phyloP scores from a whole-genome alignment of 768 basidiomycete genomes.

The Mycena galericulata region DNA sequence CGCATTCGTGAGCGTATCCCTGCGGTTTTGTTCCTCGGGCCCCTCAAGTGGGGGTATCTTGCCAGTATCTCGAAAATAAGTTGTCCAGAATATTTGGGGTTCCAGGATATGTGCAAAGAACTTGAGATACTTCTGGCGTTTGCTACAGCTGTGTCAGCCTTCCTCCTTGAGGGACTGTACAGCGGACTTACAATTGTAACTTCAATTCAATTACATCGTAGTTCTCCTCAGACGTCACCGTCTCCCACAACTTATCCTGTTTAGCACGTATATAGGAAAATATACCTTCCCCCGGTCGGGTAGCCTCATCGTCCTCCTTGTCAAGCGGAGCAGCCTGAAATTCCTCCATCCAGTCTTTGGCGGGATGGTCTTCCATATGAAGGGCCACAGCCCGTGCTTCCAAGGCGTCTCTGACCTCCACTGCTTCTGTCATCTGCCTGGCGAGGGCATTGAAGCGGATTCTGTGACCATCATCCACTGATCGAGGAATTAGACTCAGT shows the following conservation, averaged over 20 bases:
- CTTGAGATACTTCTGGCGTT: not conserved
- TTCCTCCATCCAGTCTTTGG: conserved; percentile 6
- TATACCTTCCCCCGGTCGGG: not conserved
- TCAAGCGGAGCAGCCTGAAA: not conserved
- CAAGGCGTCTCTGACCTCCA: conserved; percentile 35
- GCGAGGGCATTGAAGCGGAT: conserved; percentile 43
- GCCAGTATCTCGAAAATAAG: not conserved
- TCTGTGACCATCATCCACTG: conserved; percentile 46
- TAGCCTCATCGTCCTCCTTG: not conserved
- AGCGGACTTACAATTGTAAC: not conserved
- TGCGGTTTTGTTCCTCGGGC: not conserved
- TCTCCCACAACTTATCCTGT: not conserved
- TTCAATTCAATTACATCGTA: not conserved
- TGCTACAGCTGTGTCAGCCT: not conserved
- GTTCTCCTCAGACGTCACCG: not conserved
- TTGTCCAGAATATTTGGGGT: conserved; percentile 1
- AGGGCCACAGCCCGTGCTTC: conserved; percentile 35
- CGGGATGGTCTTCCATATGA: not conserved
- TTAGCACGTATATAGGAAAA: not conserved
- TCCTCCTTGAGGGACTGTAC: not conserved
- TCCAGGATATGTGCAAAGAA: not conserved
- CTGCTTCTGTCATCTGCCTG: conserved; percentile 42
- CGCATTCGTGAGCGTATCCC: not conserved
- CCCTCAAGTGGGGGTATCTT: not conserved
- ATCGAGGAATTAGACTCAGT: not conserved